phyloP scores from a whole-genome alignment of 176 grass and related monocot genomes.

The Stipa capillata region DNA sequence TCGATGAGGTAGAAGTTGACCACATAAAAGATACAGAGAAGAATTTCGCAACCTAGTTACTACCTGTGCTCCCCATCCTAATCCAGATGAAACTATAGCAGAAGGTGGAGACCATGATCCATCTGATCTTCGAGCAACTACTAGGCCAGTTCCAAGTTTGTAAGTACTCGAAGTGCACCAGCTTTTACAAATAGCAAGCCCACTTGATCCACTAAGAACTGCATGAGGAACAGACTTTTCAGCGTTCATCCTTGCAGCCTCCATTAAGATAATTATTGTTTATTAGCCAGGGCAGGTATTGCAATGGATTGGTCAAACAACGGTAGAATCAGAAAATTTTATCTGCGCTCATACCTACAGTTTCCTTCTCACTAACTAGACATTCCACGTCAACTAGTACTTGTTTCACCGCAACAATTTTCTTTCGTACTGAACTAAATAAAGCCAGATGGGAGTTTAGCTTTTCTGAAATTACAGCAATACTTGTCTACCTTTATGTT shows the following conservation, averaged over 20 bases:
- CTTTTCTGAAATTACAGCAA: constrained; percentile 55
- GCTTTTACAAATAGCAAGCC: constrained; percentile 71
- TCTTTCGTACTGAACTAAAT: constrained; percentile 50
- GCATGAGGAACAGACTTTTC: constrained; percentile 64
- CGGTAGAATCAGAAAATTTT: neutral
- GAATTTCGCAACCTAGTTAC: neutral
- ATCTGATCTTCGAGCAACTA: no score
- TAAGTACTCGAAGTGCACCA: constrained; percentile 70
- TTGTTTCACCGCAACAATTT: constrained; percentile 38
- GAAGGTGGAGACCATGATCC: no score
- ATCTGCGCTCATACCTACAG: no score
- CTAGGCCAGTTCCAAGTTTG: no score
- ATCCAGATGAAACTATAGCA: no score
- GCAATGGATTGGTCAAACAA: neutral
- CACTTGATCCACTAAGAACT: constrained; percentile 60
- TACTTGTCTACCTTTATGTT: no score
- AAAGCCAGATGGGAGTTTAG: no score
- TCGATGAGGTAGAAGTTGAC: neutral
- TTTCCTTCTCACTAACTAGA: no score
- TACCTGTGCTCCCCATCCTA: constrained; percentile 91
- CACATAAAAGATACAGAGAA: neutral
- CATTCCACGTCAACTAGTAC: constrained; percentile 43
- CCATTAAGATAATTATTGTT: no score
- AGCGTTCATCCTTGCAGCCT: constrained; percentile 63
- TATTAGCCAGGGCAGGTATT: no score